Conservation (phyloP, 441 rosid genomes). For the Aquilaria agallochum region DNA sequence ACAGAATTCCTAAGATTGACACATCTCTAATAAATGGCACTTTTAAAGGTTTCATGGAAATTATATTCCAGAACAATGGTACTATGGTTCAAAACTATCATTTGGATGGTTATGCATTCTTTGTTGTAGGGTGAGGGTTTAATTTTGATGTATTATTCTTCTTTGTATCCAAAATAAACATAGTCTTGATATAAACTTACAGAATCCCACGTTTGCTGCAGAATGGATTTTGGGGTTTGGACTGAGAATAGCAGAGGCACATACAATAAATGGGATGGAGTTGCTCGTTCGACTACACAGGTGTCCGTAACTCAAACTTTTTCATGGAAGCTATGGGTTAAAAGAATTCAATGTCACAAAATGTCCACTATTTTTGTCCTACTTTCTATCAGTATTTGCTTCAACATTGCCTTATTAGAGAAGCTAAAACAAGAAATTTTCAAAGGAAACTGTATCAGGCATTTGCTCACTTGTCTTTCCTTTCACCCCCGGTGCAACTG, state of each 20-base stretch:
- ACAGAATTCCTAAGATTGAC: conserved; percentile 62
- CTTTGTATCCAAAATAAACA: neutral
- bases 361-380: too few relatives aligned
- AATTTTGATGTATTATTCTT: conserved; percentile 12
- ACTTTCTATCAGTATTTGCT: too few relatives aligned
- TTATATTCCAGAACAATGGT: conserved; percentile 83
- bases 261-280: conserved; percentile 88
- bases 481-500: too few relatives aligned
- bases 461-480: too few relatives aligned
- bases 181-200: neutral
- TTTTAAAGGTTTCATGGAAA: conserved; percentile 78
- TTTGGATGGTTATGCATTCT: conserved; percentile 92
- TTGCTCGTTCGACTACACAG: conserved; percentile 81
- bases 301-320: conserved; percentile 26
- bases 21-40: conserved; percentile 81
- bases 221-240: conserved; percentile 93
- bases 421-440: too few relatives aligned
- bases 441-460: too few relatives aligned
- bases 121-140: conserved; percentile 77
- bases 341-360: too few relatives aligned
- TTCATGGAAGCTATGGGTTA: neutral
- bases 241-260: conserved; percentile 78
- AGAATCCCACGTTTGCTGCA: conserved; percentile 19
- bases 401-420: too few relatives aligned
- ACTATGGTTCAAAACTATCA: conserved; percentile 71